Percentiles rank a stretch among this genome's conserved stretches.
Evolutionary conservation across 1,284 basidiomycete species (phyloP).

Genomic region (Veloboletus limbatus): DNA sequence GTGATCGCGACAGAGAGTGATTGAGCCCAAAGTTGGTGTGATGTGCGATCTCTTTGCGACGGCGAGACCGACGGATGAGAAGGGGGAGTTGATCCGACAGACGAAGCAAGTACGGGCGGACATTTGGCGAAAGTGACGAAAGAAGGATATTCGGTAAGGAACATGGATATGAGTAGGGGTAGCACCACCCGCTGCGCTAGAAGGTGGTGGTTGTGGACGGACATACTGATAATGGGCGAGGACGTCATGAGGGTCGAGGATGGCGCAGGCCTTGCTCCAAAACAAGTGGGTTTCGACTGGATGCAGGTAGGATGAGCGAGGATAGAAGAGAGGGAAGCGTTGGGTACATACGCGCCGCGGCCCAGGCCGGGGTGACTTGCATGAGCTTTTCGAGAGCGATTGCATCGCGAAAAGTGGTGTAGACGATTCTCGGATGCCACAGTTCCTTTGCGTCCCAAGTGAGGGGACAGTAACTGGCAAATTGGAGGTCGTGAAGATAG

Average conservation of each 20-base stretch:
- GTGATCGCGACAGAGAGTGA: slow-evolving; percentile 64
- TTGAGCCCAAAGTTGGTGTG: slow-evolving; percentile 43
- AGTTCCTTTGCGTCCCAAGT: slow-evolving; percentile 56
- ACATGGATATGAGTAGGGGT: slow-evolving; percentile 20
- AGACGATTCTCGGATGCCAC: slow-evolving; percentile 60
- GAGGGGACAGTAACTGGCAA: slow-evolving; percentile 46
- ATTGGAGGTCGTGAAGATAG: slow-evolving; percentile 51
- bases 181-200: slow-evolving; percentile 20
- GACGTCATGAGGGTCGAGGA: slow-evolving; percentile 44
- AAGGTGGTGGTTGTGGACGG: slow-evolving; percentile 26
- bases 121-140: slow-evolving; percentile 45
- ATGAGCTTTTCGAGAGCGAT: slow-evolving; percentile 61
- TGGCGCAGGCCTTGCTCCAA: slow-evolving; percentile 46
- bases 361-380: slow-evolving; percentile 45
- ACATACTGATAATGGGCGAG: slow-evolving; percentile 37
- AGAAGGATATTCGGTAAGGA: slow-evolving; percentile 37
- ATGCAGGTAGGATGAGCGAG: slow-evolving; percentile 10
- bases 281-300: slow-evolving; percentile 47
- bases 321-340: neutral
- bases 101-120: slow-evolving; percentile 50
- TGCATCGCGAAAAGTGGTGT: slow-evolving; percentile 51
- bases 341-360: slow-evolving; percentile 42
- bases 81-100: slow-evolving; percentile 67
- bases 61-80: slow-evolving; percentile 46
- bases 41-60: slow-evolving; percentile 43